Percentiles rank a stretch among this genome's conserved stretches.
These are phyloP conservation scores for Penstemon barbatus DNA, from an alignment of 257 asterid genomes.

Conservation along the genomic window DNA sequence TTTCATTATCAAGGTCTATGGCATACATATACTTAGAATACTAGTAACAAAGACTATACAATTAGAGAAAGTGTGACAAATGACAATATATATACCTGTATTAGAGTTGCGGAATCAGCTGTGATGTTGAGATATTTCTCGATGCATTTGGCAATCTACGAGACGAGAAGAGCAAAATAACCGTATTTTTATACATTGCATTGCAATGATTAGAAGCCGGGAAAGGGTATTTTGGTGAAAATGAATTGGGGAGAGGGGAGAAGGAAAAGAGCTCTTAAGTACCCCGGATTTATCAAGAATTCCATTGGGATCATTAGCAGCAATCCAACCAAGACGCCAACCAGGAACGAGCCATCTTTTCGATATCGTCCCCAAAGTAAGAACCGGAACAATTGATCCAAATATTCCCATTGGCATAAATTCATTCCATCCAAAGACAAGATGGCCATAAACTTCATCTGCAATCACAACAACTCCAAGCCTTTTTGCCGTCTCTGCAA, in stretches of 20 bases:
- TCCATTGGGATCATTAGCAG: conserved; percentile 59
- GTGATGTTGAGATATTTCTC: conserved; percentile 48
- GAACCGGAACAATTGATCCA: conserved; percentile 66
- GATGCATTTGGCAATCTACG: conserved; percentile 54
- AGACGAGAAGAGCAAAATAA: conserved; percentile 9
- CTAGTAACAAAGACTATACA: not conserved
- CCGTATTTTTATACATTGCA: no score
- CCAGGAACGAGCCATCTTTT: conserved; percentile 93
- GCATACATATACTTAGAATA: not conserved
- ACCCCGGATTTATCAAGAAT: conserved; percentile 72
- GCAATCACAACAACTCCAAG: conserved; percentile 79
- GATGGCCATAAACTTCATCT: conserved; percentile 82
- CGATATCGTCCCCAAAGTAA: conserved; percentile 77
- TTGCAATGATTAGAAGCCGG: no score
- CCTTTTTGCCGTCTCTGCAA: conserved; percentile 77
- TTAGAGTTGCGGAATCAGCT: conserved; percentile 45
- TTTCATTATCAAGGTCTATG: not conserved
- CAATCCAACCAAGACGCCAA: conserved; percentile 90
- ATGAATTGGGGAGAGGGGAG: not conserved
- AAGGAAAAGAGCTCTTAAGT: conserved; percentile 8
- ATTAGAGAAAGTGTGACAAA: not conserved
- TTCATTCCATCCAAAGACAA: conserved; percentile 65
- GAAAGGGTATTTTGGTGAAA: no score
- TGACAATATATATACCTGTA: conserved; percentile 37
- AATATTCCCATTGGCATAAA: conserved; percentile 89